Evolutionary conservation across 2,329 filamentous ascomycete species (phyloP).

Genomic region (Aureobasidium sp.): DNA sequence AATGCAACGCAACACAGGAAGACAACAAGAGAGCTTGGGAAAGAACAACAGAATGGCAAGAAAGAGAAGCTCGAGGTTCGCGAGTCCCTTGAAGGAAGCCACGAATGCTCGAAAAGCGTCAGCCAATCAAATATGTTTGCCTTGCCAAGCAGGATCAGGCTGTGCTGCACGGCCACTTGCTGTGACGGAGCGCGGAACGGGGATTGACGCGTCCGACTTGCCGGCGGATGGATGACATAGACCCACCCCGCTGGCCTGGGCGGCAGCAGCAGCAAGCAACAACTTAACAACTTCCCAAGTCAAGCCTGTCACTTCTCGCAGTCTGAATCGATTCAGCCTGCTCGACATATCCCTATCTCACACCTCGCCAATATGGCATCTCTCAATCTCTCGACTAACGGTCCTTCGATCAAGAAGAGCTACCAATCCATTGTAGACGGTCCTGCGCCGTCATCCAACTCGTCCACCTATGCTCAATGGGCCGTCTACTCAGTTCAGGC

Average conservation of each 20-base stretch:
- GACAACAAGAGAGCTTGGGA: not conserved
- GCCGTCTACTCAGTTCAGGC: conserved; percentile 89
- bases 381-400: conserved; percentile 48
- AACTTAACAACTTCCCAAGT: not conserved
- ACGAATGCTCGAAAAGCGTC: not conserved
- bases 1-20: not conserved
- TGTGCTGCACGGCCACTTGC: not conserved
- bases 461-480: conserved; percentile 75
- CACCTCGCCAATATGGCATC: conserved; percentile 62
- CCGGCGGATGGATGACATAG: not conserved
- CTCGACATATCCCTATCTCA: not conserved
- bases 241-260: conserved; percentile 3
- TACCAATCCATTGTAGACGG: conserved; percentile 63
- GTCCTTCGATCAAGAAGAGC: conserved; percentile 47
- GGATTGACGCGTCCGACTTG: not conserved
- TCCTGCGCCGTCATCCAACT: conserved; percentile 56
- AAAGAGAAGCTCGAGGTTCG: not conserved
- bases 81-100: not conserved
- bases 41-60: not conserved
- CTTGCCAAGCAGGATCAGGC: not conserved
- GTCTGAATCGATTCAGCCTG: not conserved
- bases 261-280: not conserved
- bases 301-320: not conserved
- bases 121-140: not conserved
- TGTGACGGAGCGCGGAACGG: not conserved